Evolutionary conservation across 306 rosid species (phyloP).

Genomic region (Canavalia gladiata): DNA sequence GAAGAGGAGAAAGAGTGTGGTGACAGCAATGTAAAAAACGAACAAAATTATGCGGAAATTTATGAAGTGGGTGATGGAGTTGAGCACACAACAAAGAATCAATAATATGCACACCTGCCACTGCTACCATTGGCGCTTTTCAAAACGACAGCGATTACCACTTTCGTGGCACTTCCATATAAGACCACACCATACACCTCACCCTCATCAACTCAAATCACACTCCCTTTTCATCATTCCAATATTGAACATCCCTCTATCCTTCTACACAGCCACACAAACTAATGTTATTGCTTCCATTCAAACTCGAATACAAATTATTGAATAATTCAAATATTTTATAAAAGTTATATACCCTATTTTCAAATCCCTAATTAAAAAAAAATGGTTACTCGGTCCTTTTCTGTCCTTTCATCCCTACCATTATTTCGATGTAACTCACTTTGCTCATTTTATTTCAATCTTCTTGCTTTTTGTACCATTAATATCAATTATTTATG

Average conservation of each 20-base stretch:
- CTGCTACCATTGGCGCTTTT: not conserved
- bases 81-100: not conserved
- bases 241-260: not conserved
- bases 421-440: not conserved
- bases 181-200: not conserved
- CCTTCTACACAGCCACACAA: too few species aligned
- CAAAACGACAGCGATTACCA: not conserved
- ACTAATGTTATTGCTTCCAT: not conserved
- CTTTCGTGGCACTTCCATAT: slow-evolving; percentile 6
- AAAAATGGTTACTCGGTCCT: not conserved
- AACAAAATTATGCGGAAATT: slow-evolving; percentile 37
- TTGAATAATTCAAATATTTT: too few species aligned
- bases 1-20: not conserved
- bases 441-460: not conserved
- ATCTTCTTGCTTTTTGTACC: not conserved
- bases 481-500: too few species aligned
- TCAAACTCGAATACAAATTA: too few species aligned
- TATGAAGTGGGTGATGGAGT: not conserved
- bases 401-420: not conserved
- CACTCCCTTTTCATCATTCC: not conserved
- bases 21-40: slow-evolving; percentile 2
- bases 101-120: slow-evolving; percentile 20
- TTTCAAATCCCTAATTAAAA: too few species aligned
- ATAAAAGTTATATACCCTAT: too few species aligned
- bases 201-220: not conserved